These are phyloP conservation scores for Pyrenula aspistea DNA, from an alignment of 495 filamentous ascomycete genomes.

Conservation along the genomic window DNA sequence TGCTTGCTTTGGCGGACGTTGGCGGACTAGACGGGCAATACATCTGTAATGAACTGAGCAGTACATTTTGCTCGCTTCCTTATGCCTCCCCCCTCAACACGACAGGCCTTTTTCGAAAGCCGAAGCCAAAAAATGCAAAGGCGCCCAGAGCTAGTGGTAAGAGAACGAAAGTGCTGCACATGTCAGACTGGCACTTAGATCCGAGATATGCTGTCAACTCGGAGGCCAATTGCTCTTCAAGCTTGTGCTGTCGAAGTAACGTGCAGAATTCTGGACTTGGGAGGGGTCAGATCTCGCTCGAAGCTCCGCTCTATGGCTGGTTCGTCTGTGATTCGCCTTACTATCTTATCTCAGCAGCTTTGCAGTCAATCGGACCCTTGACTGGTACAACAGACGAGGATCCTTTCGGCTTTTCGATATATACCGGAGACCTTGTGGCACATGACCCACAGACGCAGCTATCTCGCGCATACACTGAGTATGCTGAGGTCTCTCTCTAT, in stretches of 20 bases:
- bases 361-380: conserved; percentile 43
- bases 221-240: conserved; percentile 41
- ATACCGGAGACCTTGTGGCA: conserved; percentile 44
- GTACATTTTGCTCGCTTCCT: conserved; percentile 34
- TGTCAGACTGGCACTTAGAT: conserved; percentile 51
- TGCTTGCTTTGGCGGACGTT: conserved; percentile 42
- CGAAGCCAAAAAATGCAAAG: conserved; percentile 32
- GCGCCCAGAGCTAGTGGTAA: conserved; percentile 35
- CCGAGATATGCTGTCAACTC: conserved; percentile 40
- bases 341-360: conserved; percentile 41
- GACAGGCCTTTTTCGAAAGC: conserved; percentile 38
- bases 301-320: conserved; percentile 40
- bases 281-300: conserved; percentile 19
- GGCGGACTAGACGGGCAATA: conserved; percentile 42
- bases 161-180: conserved; percentile 44
- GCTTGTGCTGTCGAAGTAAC: conserved; percentile 42
- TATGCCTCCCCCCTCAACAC: conserved; percentile 28
- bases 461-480: conserved; percentile 35
- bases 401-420: conserved; percentile 36
- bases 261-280: conserved; percentile 19
- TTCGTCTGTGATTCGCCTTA: conserved; percentile 49
- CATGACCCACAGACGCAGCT: conserved; percentile 35
- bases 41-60: conserved; percentile 40
- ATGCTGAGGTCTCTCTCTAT: conserved; percentile 36
- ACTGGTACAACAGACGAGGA: conserved; percentile 35